Evolutionary conservation across 2,329 filamentous ascomycete genomes (phyloP).

Genomic region (Pyrenophora teres): DNA sequence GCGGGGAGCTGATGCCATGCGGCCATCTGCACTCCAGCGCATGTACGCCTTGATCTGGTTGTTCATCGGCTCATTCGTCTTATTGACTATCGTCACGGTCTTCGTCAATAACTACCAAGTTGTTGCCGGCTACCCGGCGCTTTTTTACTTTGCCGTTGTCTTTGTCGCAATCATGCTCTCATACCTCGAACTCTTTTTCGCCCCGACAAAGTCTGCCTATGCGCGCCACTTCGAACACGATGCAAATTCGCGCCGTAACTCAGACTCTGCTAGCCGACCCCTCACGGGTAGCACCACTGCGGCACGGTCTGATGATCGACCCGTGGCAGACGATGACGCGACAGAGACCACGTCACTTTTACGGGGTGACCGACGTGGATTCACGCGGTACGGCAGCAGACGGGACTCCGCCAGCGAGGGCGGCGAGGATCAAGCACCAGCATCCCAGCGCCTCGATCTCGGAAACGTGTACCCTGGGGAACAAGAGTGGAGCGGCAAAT

Average conservation of each 20-base stretch:
- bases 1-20: conserved; percentile 74
- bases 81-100: conserved; percentile 74
- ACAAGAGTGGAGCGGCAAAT: conserved; percentile 79
- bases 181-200: conserved; percentile 77
- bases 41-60: conserved; percentile 84
- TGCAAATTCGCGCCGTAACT: conserved; percentile 20
- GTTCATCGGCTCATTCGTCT: conserved; percentile 73
- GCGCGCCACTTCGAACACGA: conserved; percentile 57
- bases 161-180: conserved; percentile 77
- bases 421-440: conserved; percentile 39
- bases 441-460: conserved; percentile 40
- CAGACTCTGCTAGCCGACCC: conserved; percentile 43
- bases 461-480: conserved; percentile 65
- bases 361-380: conserved; percentile 58
- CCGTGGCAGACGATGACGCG: conserved; percentile 46
- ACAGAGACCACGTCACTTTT: conserved; percentile 64
- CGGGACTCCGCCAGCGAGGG: conserved; percentile 47
- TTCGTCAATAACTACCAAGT: conserved; percentile 75
- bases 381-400: conserved; percentile 57
- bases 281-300: conserved; percentile 40
- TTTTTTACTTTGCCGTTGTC: conserved; percentile 77
- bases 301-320: conserved; percentile 40
- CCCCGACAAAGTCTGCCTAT: conserved; percentile 72
- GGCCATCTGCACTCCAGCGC: conserved; percentile 85
- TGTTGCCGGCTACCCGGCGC: conserved; percentile 76